Evolutionary conservation across 352 stramenopile species (phyloP), one percentile per base, ranked within the genome.

Genomic region (Globisporangium irregulare): DNA sequence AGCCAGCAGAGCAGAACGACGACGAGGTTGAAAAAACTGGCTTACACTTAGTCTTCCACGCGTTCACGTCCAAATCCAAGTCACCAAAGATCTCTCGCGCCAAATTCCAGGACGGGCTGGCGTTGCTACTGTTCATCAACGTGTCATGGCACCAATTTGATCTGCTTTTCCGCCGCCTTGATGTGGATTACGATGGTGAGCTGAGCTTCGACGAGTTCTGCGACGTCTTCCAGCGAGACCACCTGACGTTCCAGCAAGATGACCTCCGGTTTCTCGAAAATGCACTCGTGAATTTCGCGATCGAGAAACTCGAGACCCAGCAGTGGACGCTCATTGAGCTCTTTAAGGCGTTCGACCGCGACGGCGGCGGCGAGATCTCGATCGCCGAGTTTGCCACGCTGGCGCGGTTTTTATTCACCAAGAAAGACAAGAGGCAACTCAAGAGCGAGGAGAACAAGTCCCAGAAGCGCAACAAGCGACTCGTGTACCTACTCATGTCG

Each of bases 111-210:
- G 75, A 77, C 53, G 76, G 73, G 4, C 46, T 87, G 9, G 54
- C 34, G 0, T 61, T 67, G 8, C 27, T 87, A 27, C 63, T 87
- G 4, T 64, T 56, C 29, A 78, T 87, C 27, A 66, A 80, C 4
- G 71, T 84, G 10, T 82, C 79, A 20, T 85, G 77, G 77, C 77
- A 85, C 48, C 75, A 83, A 34, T 87, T 87, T 29, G 79, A 85
- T 34, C 48, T 84, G 51, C 59, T 87, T 18, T 87, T 82, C 56
- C 73, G 79, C 10, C 77, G 74, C n/a, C 62, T 87, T 3, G 79
- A 84, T 48, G 48, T 66, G 8, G 68, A 78, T 53, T 65, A 58
- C 7, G 70, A 84, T 38, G 75, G 75, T 43, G 77, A 85, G 38
- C 62, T 87, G 24, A 73, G 67, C 27, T 72, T 76, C 62, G 48